Conservation (phyloP, 495 filamentous ascomycete species). For the Lichenothelia convexa region DNA sequence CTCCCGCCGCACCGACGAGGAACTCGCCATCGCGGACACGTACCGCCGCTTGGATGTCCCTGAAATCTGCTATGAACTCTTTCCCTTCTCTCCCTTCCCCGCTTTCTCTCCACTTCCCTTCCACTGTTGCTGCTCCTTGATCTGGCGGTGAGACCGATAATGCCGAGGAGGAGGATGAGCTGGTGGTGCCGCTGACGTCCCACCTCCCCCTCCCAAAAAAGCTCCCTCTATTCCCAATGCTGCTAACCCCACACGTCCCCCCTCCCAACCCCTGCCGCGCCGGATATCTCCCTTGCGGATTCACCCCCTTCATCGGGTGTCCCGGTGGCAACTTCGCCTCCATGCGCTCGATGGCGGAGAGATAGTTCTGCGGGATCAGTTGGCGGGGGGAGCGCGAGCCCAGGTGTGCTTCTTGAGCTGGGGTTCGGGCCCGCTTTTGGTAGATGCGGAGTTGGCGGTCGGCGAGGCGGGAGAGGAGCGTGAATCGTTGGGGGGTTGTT, state of each 20-base stretch:
- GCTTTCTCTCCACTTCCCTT: constrained; percentile 1
- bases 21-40: constrained; percentile 21
- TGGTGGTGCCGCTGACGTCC: constrained; percentile 11
- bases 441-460: constrained; percentile 18
- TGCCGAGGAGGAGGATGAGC: no score
- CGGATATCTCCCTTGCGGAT: constrained; percentile 19
- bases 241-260: constrained; percentile 21
- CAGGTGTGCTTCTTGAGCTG: constrained; percentile 6
- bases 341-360: constrained; percentile 14
- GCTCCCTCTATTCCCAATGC: constrained; percentile 12
- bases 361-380: constrained; percentile 18
- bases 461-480: constrained; percentile 14
- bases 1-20: constrained; percentile 15
- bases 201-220: constrained; percentile 11
- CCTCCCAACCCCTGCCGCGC: constrained; percentile 9
- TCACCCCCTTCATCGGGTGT: constrained; percentile 8
- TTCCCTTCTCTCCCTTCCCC: no score
- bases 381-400: constrained; percentile 9
- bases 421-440: constrained; percentile 15
- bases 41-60: constrained; percentile 8
- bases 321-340: constrained; percentile 10
- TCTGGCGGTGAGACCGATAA: no score
- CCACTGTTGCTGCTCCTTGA: not conserved
- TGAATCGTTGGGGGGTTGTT: constrained; percentile 11
- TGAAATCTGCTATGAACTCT: constrained; percentile 9